These are phyloP conservation scores for Ormosia semicastrata DNA, from an alignment of 306 rosid genomes.

Conservation along the genomic window DNA sequence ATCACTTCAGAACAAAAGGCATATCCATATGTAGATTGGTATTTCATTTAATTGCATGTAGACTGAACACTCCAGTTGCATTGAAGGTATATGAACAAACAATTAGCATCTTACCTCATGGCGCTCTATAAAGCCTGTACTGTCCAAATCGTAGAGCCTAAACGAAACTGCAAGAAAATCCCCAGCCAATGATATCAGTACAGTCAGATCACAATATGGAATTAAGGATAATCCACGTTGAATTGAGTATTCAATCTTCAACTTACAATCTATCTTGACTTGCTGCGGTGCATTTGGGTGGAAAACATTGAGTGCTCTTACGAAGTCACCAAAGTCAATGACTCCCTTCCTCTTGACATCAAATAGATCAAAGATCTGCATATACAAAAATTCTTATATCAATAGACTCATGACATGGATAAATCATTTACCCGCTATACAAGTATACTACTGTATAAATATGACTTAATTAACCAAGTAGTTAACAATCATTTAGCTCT, in stretches of 20 bases:
- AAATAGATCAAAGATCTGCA: conserved; percentile 86
- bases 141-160: conserved; percentile 76
- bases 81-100: background rate
- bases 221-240: background rate
- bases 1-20: background rate
- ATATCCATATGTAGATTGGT: background rate
- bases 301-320: conserved; percentile 85
- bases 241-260: conserved; percentile 1
- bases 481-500: too few relatives aligned
- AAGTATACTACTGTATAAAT: too few relatives aligned
- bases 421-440: too few relatives aligned
- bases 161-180: conserved; percentile 67
- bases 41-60: background rate
- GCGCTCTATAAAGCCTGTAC: conserved; percentile 79
- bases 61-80: background rate
- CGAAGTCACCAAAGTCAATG: conserved; percentile 91
- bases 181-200: background rate
- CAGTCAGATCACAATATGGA: background rate
- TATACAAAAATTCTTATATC: conserved; percentile 16
- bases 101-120: conserved; percentile 56
- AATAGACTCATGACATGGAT: background rate
- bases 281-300: conserved; percentile 72
- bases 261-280: conserved; percentile 86
- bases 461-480: too few relatives aligned
- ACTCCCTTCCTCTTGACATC: conserved; percentile 73